Evolutionary conservation across 495 filamentous ascomycete genomes (phyloP), one percentile per base, ranked within the genome.

Genomic region (Aspergillus egyptiacus): DNA sequence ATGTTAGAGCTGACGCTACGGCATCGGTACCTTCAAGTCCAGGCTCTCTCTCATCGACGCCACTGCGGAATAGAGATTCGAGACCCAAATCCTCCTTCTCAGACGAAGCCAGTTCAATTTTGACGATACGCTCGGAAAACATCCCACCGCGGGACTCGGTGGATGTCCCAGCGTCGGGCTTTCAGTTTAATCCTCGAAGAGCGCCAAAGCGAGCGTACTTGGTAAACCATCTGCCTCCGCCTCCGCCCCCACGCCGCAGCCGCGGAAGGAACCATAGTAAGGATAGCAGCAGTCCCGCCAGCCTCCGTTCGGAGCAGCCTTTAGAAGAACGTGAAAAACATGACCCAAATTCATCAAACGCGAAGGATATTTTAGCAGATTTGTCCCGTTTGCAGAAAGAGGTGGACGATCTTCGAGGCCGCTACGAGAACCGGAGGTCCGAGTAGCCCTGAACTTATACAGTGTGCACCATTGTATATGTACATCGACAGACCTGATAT

Each of bases 311-410:
- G 14, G 48, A 56, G 28, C 61, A 58, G 50, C 61, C 31, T 17
- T 37, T 46, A 14, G 56, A 38, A 15, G 43, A 44, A 6, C 52
- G 34, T 17, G 56, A 55, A 33, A 66, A 58, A 1, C 55, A 61
- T 30, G 22, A 60, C 6, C 59, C 64, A 11, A 52, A 65, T 28
- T 56, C 64, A 10, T 67, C 63, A 8, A 67, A 72, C 38, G 72
- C 69, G 4, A 69, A 65, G 24, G 79, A 84, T 59, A 81, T 86
- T 32, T 53, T 89, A 48, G 84, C 82, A 2, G 83, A 86, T 65
- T 66, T 89, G 28, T 71, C 78, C 6, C 76, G 79, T 37, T 62
- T 89, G 48, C 84, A 84, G 63, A 77, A 73, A 63, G 85, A 89
- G 60, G 85, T 89, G 36, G 84, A 89, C 65, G 81, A 80, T 38